Conservation (phyloP, 1,284 basidiomycete species). For the Puccinia polysora region DNA sequence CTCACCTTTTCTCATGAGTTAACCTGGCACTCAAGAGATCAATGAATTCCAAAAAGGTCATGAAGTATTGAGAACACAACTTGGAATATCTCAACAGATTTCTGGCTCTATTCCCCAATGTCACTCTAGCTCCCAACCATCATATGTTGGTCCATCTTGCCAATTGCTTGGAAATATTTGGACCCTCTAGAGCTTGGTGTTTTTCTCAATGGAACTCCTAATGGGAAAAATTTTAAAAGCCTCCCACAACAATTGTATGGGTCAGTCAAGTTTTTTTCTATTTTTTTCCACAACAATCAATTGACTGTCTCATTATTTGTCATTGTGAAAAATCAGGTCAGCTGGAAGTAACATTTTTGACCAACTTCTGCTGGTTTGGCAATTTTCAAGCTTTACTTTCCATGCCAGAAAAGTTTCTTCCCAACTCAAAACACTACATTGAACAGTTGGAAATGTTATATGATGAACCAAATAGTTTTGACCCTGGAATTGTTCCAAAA, state of each 20-base stretch:
- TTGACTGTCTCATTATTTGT: neutral
- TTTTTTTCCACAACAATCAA: neutral
- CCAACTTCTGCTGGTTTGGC: neutral
- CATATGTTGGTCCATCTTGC: constrained; percentile 1
- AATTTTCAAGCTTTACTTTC: neutral
- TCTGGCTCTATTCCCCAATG: neutral
- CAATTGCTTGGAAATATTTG: neutral
- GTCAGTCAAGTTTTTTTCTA: neutral
- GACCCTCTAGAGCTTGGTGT: neutral
- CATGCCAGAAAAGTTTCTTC: neutral
- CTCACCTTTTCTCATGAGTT: neutral
- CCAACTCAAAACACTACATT: neutral
- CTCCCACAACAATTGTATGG: neutral
- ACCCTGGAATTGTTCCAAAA: neutral
- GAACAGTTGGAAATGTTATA: neutral
- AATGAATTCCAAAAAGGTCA: neutral
- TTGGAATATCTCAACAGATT: neutral
- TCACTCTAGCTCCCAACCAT: constrained; percentile 1
- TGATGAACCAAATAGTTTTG: neutral
- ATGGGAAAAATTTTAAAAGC: neutral
- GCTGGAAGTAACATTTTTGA: constrained; percentile 18
- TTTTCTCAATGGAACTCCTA: neutral
- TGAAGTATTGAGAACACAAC: neutral
- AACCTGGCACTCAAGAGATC: neutral
- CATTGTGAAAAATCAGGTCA: neutral